phyloP scores from a whole-genome alignment of 1,139 yeast species.

The Suhomyces coccinellae region DNA sequence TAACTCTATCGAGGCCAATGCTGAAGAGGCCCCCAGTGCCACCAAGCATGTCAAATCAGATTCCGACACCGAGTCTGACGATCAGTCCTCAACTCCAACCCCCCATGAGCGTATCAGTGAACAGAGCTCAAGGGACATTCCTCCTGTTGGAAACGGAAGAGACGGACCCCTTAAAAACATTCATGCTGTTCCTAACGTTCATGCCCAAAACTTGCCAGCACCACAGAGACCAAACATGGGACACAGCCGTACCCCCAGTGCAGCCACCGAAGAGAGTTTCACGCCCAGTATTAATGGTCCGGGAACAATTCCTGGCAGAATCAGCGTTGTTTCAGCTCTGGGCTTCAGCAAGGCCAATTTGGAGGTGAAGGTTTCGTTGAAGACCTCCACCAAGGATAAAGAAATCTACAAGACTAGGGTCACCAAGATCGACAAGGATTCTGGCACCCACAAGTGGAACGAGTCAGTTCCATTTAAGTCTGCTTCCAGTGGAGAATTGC shows the following conservation, averaged over 20 bases:
- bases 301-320: constrained; percentile 52
- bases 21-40: constrained; percentile 12
- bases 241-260: constrained; percentile 31
- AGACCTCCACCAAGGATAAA: constrained; percentile 53
- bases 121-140: constrained; percentile 5
- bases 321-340: constrained; percentile 46
- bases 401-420: constrained; percentile 67
- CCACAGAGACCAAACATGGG: constrained; percentile 35
- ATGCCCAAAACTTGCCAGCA: constrained; percentile 39
- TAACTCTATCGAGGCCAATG: constrained; percentile 13
- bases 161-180: constrained; percentile 8
- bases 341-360: constrained; percentile 36
- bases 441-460: constrained; percentile 53
- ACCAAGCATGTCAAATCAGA: constrained; percentile 13
- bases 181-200: constrained; percentile 37
- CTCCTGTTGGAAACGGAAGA: neutral
- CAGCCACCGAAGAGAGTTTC: constrained; percentile 33
- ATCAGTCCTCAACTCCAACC: constrained; percentile 1
- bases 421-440: constrained; percentile 48
- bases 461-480: constrained; percentile 73
- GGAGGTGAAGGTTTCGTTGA: constrained; percentile 54
- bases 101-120: constrained; percentile 3
- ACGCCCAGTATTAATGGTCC: constrained; percentile 35
- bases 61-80: constrained; percentile 5
- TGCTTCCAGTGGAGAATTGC: constrained; percentile 55